Base-by-base conservation (phyloP, 1,139 yeast species). In the Saccharomyces uvarum region DNA sequence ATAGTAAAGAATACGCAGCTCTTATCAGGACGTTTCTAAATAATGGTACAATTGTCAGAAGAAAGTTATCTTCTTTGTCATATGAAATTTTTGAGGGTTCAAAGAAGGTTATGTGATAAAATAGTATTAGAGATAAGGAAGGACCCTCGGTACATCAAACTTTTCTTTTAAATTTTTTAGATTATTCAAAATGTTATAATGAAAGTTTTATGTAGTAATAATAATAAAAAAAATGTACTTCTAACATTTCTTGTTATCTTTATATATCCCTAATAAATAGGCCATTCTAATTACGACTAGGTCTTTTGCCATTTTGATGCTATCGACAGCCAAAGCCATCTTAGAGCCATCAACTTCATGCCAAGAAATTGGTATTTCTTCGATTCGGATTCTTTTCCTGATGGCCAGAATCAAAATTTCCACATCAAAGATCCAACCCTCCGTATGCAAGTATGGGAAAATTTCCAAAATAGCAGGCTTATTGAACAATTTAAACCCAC, bases 371-470 rank as follows among this genome's bases (percentile, higher is more conserved):
- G 97, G 84, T 31, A 90, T 81, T 72, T 93, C 99, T 51, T 73
- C 73, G 54, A 91, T 78, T 6, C 79, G 77, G 50, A 91, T 84
- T 1, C 71, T 64, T 68, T 88, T 90, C 58, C 88, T 76, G 61
- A 82, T 80, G 2, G 93, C 97, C 57, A 95, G 75, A 59, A 93
- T 80, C 60, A 93, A 76, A 19, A 93, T 82, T 72, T 93, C 99
- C 48, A 93, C 98, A 67, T 93, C 99, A 70, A 93, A 93, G 47
- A 95, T 93, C 99, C 99, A 93, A 55, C 99, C 83, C 71, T 93
- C 99, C 13, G 96, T 91, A 70, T 93, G 98, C 88, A 95, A 82
- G 62, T 80, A 85, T 3, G 98, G 97, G 71, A 90, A 90, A 47
- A 93, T 87, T 54, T 66, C 65, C 16, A 67, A 67, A 16, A 85